Conservation (phyloP, 208 protist species). For the Porcisia hertigi region DNA sequence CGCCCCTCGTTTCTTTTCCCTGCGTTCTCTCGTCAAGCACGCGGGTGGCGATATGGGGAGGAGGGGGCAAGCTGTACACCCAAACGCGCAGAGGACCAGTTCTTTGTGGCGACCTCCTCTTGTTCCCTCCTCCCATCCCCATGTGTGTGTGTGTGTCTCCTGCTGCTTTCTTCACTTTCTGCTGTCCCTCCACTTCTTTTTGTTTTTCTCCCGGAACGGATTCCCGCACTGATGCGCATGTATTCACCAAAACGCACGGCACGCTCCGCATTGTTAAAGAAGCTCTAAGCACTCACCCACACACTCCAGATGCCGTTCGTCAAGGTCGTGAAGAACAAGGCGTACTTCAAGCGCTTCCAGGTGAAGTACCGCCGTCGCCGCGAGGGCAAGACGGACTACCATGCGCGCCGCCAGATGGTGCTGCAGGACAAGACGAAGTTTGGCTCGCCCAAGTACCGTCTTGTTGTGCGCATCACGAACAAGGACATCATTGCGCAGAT, state of each 20-base stretch:
- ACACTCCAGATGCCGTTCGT: constrained; percentile 75
- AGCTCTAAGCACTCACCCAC: background rate
- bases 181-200: background rate
- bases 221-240: too few species aligned
- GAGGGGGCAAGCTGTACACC: too few species aligned
- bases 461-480: constrained; percentile 98
- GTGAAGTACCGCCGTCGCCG: constrained; percentile 96
- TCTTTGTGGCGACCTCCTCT: background rate
- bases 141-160: background rate
- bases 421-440: constrained; percentile 99
- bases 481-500: constrained; percentile 98
- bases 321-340: constrained; percentile 92
- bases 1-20: too few species aligned
- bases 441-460: constrained; percentile 98
- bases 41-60: background rate
- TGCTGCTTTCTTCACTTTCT: background rate
- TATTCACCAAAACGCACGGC: too few species aligned
- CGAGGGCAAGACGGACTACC: constrained; percentile 99
- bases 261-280: too few species aligned
- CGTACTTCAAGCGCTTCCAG: constrained; percentile 99
- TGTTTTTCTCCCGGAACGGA: too few species aligned
- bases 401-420: constrained; percentile 95
- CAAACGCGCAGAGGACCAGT: too few species aligned
- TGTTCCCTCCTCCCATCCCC: too few species aligned
- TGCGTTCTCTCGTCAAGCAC: background rate